Conservation (phyloP, 306 rosid genomes). For the Vigna trinervia region DNA sequence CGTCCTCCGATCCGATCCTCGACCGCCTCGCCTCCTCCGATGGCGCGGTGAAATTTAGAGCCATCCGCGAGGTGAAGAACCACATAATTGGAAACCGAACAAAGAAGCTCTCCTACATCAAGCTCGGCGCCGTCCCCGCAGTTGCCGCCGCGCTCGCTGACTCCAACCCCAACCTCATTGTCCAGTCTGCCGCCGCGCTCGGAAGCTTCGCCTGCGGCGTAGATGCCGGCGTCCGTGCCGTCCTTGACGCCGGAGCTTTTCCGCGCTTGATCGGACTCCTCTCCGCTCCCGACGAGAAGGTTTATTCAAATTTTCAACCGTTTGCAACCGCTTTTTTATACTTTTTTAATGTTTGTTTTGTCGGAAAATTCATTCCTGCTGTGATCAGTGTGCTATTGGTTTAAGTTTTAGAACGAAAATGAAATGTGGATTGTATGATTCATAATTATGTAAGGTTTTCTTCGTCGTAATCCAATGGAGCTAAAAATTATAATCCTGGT, state of each 20-base stretch:
- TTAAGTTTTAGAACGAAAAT: background rate
- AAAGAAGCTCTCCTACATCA: slow-evolving; percentile 81
- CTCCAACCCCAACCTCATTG: slow-evolving; percentile 63
- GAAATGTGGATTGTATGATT: slow-evolving; percentile 18
- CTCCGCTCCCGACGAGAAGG: slow-evolving; percentile 76
- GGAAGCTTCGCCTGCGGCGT: slow-evolving; percentile 96
- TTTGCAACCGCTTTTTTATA: slow-evolving; percentile 6
- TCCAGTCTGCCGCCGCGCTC: slow-evolving; percentile 86
- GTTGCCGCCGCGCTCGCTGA: slow-evolving; percentile 65
- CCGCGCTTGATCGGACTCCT: slow-evolving; percentile 69
- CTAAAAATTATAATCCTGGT: background rate
- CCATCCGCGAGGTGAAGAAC: slow-evolving; percentile 88
- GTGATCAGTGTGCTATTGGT: background rate
- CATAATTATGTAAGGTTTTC: slow-evolving; percentile 13
- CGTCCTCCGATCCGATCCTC: slow-evolving; percentile 64
- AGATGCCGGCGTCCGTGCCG: slow-evolving; percentile 86
- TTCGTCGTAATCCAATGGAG: background rate
- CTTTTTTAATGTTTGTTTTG: slow-evolving; percentile 2
- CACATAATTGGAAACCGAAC: slow-evolving; percentile 97
- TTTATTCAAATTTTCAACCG: slow-evolving; percentile 37
- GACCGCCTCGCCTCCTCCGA: slow-evolving; percentile 71
- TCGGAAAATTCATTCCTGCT: slow-evolving; percentile 5
- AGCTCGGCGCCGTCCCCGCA: slow-evolving; percentile 81
- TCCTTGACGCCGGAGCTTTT: slow-evolving; percentile 80
- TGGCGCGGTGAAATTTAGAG: slow-evolving; percentile 69